Percentiles rank a stretch among this genome's conserved stretches.
These are phyloP conservation scores for Pythium rishiriense DNA, from an alignment of 352 stramenopile genomes.

Conservation along the genomic window DNA sequence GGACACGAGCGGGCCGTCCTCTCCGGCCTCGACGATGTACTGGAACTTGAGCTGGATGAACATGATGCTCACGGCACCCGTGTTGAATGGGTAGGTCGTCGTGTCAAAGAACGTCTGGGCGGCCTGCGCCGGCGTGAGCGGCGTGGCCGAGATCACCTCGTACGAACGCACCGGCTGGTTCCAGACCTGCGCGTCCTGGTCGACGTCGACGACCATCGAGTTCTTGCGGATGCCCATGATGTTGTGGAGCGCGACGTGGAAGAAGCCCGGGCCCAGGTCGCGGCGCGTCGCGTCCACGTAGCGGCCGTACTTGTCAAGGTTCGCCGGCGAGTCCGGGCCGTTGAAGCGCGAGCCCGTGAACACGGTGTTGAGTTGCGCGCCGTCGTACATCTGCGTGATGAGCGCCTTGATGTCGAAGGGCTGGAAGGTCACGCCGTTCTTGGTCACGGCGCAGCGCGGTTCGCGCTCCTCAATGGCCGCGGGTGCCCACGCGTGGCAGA, in stretches of 20 bases:
- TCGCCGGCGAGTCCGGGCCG: neutral
- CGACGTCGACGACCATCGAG: constrained; percentile 46
- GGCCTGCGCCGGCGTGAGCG: constrained; percentile 10
- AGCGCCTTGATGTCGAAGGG: constrained; percentile 30
- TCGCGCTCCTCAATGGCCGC: constrained; percentile 25
- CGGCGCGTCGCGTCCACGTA: constrained; percentile 31
- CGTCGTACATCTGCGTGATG: constrained; percentile 30
- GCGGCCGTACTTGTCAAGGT: constrained; percentile 21
- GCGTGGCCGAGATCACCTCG: constrained; percentile 15
- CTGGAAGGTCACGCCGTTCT: constrained; percentile 23
- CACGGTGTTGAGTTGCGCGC: constrained; percentile 8
- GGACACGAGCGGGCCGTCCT: constrained; percentile 17
- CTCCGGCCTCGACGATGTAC: constrained; percentile 15
- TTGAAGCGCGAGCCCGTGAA: constrained; percentile 25
- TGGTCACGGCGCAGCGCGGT: constrained; percentile 22
- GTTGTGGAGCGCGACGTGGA: constrained; percentile 35
- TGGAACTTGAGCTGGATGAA: constrained; percentile 20
- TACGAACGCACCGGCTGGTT: constrained; percentile 61
- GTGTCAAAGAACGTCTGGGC: constrained; percentile 17
- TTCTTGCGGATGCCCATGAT: constrained; percentile 40
- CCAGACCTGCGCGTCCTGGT: constrained; percentile 41
- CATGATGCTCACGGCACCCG: constrained; percentile 13
- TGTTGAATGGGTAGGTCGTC: constrained; percentile 19
- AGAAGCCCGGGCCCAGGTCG: constrained; percentile 49
- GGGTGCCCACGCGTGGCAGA: constrained; percentile 31